Percentiles rank a stretch among this genome's conserved stretches.
Conservation (phyloP, 768 basidiomycete species). For the Termitomyces sp. region DNA sequence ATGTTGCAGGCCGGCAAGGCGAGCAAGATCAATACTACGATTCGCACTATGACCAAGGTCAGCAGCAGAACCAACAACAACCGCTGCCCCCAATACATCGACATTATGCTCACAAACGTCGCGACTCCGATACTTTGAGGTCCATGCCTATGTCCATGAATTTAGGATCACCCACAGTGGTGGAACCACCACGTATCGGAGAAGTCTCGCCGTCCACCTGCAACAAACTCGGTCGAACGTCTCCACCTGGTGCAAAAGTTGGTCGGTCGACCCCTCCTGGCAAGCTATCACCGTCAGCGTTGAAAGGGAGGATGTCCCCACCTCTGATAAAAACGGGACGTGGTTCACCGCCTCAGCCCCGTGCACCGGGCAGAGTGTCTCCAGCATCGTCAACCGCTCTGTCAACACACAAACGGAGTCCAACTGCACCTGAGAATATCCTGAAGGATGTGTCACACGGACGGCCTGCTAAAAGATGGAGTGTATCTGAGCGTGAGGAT, state of each 20-base stretch:
- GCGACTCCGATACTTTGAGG: slow-evolving; percentile 75
- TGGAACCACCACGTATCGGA: slow-evolving; percentile 26
- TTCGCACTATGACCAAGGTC: slow-evolving; percentile 8
- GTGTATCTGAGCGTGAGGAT: slow-evolving; percentile 31
- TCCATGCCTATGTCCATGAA: slow-evolving; percentile 32
- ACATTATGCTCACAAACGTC: slow-evolving; percentile 51
- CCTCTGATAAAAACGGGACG: slow-evolving; percentile 21
- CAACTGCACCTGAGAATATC: slow-evolving; percentile 54
- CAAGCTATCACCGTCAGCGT: slow-evolving; percentile 15
- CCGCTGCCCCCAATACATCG: slow-evolving; percentile 36
- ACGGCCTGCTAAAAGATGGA: slow-evolving; percentile 30
- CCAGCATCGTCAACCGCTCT: slow-evolving; percentile 21
- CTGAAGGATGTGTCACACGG: slow-evolving; percentile 3
- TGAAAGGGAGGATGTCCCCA: slow-evolving; percentile 19
- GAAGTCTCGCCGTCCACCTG: slow-evolving; percentile 11
- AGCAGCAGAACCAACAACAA: slow-evolving; percentile 20
- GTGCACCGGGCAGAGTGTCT: slow-evolving; percentile 11
- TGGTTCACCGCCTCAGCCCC: slow-evolving; percentile 25
- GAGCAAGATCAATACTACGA: slow-evolving; percentile 16
- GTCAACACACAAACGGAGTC: slow-evolving; percentile 58
- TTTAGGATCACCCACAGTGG: slow-evolving; percentile 51
- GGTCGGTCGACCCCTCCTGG: slow-evolving; percentile 16
- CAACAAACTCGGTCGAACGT: slow-evolving; percentile 11
- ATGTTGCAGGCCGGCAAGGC: slow-evolving; percentile 9
- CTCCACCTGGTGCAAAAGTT: slow-evolving; percentile 12